A percentile compares a stretch with the other conserved stretches of the same genome.
phyloP scores from a whole-genome alignment of 1,139 yeast species.

The Lodderomyces oxycetoniae region DNA sequence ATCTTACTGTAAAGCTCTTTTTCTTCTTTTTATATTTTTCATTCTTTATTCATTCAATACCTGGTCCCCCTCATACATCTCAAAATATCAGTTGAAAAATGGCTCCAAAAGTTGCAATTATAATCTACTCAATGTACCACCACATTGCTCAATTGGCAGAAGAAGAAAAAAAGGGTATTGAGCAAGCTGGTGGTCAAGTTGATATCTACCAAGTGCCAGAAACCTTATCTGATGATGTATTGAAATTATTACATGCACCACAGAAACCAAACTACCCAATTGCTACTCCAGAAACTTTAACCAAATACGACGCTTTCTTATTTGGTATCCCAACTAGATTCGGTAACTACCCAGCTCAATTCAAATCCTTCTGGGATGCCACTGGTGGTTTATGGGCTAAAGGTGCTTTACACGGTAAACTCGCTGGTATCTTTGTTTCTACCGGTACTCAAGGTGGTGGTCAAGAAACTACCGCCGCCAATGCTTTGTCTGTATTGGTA shows the following conservation, averaged over 20 bases:
- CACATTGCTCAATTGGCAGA: conserved; percentile 51
- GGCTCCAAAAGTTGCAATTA: conserved; percentile 41
- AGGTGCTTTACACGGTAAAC: conserved; percentile 46
- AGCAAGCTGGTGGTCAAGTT: conserved; percentile 30
- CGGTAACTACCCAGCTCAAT: conserved; percentile 46
- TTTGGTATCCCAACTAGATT: conserved; percentile 52
- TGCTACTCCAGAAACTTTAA: conserved; percentile 36
- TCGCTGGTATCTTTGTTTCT: conserved; percentile 42
- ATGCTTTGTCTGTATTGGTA: conserved; percentile 31
- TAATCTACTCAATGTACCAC: conserved; percentile 61
- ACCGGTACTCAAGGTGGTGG: conserved; percentile 48
- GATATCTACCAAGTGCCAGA: conserved; percentile 46
- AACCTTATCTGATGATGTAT: conserved; percentile 42
- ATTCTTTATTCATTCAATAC: not conserved
- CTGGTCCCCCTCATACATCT: not conserved
- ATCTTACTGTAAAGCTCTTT: not conserved
- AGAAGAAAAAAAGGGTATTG: conserved; percentile 39
- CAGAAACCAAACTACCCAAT: conserved; percentile 33
- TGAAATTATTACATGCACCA: conserved; percentile 33
- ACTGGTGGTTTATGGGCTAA: conserved; percentile 50
- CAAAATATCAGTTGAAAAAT: conserved; percentile 1
- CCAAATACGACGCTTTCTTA: conserved; percentile 42
- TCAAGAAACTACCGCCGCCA: conserved; percentile 41
- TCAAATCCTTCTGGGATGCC: conserved; percentile 39
- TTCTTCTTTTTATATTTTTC: not conserved